These are phyloP conservation scores for Phytopythium boreale DNA, from an alignment of 352 stramenopile species.

Conservation along the genomic window DNA sequence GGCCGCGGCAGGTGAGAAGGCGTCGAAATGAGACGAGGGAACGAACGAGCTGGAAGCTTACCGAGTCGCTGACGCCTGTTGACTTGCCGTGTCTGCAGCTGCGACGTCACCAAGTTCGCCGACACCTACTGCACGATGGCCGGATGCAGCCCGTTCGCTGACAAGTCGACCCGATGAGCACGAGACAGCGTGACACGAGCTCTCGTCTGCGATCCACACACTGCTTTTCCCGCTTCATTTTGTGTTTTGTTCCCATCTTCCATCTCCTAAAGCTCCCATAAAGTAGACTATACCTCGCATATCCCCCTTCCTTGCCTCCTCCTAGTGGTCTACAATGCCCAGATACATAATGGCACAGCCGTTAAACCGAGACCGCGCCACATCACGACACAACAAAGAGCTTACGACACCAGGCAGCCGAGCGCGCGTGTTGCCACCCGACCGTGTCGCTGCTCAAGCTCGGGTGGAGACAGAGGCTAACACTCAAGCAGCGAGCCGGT, in stretches of 20 bases:
- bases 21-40: background rate
- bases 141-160: slow-evolving; percentile 78
- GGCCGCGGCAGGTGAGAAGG: slow-evolving; percentile 58
- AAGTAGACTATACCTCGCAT: slow-evolving; percentile 10
- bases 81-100: slow-evolving; percentile 29
- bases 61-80: background rate
- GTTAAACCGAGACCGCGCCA: background rate
- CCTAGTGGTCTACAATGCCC: slow-evolving; percentile 6
- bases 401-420: background rate
- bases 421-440: background rate
- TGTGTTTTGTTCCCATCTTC: background rate
- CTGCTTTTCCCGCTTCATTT: background rate
- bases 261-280: slow-evolving; percentile 1
- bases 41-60: background rate
- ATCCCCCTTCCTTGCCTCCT: background rate
- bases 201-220: background rate
- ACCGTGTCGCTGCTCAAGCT: background rate
- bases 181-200: no score
- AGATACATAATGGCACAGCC: slow-evolving; percentile 16
- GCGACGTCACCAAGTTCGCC: slow-evolving; percentile 81
- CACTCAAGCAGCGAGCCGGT: slow-evolving; percentile 4
- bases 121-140: slow-evolving; percentile 85
- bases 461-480: background rate
- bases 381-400: background rate
- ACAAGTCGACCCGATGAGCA: slow-evolving; percentile 74